Conservation (phyloP, 2,329 filamentous ascomycete genomes). For the Phialocephala sp. region DNA sequence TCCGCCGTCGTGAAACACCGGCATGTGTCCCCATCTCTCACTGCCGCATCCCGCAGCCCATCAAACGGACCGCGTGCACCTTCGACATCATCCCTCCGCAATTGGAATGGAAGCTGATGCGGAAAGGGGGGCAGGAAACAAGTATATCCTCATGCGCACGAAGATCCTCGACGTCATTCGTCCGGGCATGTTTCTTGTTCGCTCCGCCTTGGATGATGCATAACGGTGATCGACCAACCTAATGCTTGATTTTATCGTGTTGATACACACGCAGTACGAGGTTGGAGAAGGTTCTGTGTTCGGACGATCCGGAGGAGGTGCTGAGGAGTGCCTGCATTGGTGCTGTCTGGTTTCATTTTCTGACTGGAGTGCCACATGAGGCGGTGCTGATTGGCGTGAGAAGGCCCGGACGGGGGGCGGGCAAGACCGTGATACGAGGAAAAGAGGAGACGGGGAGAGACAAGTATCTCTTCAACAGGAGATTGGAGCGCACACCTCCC, state of each 20-base stretch:
- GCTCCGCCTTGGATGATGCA: no score
- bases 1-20: neutral
- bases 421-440: slow-evolving; percentile 9
- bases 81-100: neutral
- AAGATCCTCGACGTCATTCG: slow-evolving; percentile 10
- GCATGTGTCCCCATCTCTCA: neutral
- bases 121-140: neutral
- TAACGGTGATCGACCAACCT: neutral
- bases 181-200: slow-evolving; percentile 7
- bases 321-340: neutral
- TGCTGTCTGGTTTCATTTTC: slow-evolving; percentile 8
- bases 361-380: slow-evolving; percentile 5
- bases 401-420: neutral
- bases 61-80: slow-evolving; percentile 1
- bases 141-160: slow-evolving; percentile 1
- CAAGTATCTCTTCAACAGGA: neutral
- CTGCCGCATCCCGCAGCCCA: neutral
- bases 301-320: slow-evolving; percentile 2
- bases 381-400: slow-evolving; percentile 11
- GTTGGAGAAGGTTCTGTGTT: neutral
- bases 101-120: neutral
- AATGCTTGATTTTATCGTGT: no score
- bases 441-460: neutral
- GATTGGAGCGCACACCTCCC: neutral
- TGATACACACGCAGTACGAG: neutral